These are phyloP conservation scores for Syzygium syzygioides DNA, from an alignment of 441 rosid species.

Conservation along the genomic window DNA sequence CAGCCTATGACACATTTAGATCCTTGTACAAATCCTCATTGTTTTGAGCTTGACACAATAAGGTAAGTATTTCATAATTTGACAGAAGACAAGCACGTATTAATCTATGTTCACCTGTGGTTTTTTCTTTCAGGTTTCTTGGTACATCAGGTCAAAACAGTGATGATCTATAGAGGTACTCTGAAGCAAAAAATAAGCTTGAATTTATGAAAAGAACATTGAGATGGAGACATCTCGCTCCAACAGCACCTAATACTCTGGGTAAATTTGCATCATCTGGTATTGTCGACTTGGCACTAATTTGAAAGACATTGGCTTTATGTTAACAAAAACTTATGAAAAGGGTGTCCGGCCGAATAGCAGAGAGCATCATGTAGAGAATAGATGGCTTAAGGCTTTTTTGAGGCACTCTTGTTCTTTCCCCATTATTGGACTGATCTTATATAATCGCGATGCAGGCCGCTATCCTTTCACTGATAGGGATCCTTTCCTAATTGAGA, in stretches of 20 bases:
- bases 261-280: slow-evolving; percentile 33
- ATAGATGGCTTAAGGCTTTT: background rate
- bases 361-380: background rate
- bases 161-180: slow-evolving; percentile 82
- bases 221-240: slow-evolving; percentile 93
- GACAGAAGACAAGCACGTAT: background rate
- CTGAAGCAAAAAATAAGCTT: slow-evolving; percentile 70
- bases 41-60: slow-evolving; percentile 75
- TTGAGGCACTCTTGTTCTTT: background rate
- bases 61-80: slow-evolving; percentile 35
- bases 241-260: slow-evolving; percentile 91
- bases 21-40: slow-evolving; percentile 95
- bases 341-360: background rate
- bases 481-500: slow-evolving; percentile 88
- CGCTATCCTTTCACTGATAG: slow-evolving; percentile 91
- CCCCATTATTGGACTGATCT: background rate
- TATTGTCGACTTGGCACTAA: background rate
- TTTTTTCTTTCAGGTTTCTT: slow-evolving; percentile 60
- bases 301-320: background rate
- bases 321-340: background rate
- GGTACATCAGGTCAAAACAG: slow-evolving; percentile 99
- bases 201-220: slow-evolving; percentile 89
- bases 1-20: slow-evolving; percentile 71
- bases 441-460: slow-evolving; percentile 32
- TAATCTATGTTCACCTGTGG: background rate